These are phyloP conservation scores for Begonia fuchsioides DNA, from an alignment of 306 rosid species.

Conservation along the genomic window DNA sequence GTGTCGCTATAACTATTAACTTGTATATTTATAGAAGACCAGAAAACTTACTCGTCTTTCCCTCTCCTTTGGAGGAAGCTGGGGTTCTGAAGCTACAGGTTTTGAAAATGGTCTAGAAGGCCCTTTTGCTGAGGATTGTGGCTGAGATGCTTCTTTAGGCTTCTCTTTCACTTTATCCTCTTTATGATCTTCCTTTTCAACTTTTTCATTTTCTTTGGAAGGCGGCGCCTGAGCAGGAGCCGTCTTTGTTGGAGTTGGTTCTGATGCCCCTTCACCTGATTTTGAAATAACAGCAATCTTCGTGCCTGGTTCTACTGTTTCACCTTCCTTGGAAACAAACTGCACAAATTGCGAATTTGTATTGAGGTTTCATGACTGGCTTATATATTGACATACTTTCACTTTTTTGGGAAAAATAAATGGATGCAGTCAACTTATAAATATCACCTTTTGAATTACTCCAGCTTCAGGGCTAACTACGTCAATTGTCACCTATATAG, in stretches of 20 bases:
- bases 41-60: constrained; percentile 44
- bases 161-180: constrained; percentile 21
- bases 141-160: constrained; percentile 13
- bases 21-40: constrained; percentile 2
- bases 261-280: constrained; percentile 30
- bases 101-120: constrained; percentile 22
- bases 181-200: constrained; percentile 17
- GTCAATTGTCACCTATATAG: constrained; percentile 47
- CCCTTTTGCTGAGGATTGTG: constrained; percentile 20
- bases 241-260: constrained; percentile 29
- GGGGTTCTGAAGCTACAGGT: constrained; percentile 23
- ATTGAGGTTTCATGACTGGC: not conserved
- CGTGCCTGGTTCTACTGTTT: constrained; percentile 44
- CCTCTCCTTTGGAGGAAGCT: constrained; percentile 51
- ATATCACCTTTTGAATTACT: constrained; percentile 30
- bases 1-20: not conserved
- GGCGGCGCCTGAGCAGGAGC: constrained; percentile 23
- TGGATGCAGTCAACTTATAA: not conserved
- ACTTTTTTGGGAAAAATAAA: too few relatives aligned
- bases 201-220: constrained; percentile 18
- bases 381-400: too few relatives aligned
- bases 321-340: constrained; percentile 47
- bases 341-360: constrained; percentile 11
- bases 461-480: constrained; percentile 51
- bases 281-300: constrained; percentile 49